Base-by-base conservation (phyloP, 2,329 filamentous ascomycete genomes). In the Nemania sp. region DNA sequence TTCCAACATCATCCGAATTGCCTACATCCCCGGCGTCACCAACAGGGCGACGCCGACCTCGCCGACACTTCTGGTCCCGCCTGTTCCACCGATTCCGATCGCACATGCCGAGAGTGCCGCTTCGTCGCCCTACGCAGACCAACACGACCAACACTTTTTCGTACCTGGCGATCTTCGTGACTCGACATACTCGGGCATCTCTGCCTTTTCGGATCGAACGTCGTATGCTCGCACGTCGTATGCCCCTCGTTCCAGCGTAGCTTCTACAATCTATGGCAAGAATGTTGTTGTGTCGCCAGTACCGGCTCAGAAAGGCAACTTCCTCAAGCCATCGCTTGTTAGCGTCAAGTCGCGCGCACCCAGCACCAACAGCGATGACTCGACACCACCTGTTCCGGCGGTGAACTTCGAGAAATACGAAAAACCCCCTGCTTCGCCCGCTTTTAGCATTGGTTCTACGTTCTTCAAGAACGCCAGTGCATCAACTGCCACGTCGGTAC, bases 1-100 rank as follows among this genome's bases (percentile, higher is more conserved):
- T 50, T 98, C 95, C 71, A 99, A 99, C 80, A 94, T 99, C 74
- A 99, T 99, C 71, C 95, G 98, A 78, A 99, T 99, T 77, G 95
- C 95, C 57, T 99, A 98, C 76, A 98, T 99, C 67, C 95, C 95
- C 13, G 95, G 95, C 62, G 93, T 98, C 70, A 97, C 92, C 62
- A 97, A 97, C 78, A 87, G 94, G 67, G 92, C 93, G 12, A 88
- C 89, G 7, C 90, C 91, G 5, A 88, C 90, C n/a, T 94, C 92
- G 0, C 91, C 91, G 2, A 87, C 87, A 40, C 80, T 92, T 18
- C 84, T 94, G 52, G 90, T 96, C 4, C 92, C 93, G n/a, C 94
- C 94, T 0, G 93, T 99, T 4, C 95, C 95, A 43, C 92, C 94
- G 15, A 92, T 98, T 63, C 94, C 95, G 48, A 87, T 85, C 68